Percentiles rank a stretch among this genome's conserved stretches.
These are phyloP conservation scores for Lumnitzera racemosa DNA, from an alignment of 345 rosid species.

Conservation along the genomic window DNA sequence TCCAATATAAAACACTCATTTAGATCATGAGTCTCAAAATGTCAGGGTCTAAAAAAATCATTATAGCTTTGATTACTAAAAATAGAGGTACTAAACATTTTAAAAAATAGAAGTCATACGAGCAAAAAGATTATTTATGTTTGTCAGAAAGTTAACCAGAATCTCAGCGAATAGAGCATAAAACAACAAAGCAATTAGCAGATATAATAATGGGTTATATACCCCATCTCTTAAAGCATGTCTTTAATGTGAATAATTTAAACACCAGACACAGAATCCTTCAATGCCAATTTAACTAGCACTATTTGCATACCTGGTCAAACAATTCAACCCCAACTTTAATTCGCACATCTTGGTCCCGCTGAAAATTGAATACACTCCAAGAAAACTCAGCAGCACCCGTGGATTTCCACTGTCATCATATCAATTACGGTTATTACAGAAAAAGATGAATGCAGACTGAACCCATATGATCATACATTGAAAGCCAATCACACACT, in stretches of 20 bases:
- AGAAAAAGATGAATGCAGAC: not conserved
- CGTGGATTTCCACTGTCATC: conserved; percentile 57
- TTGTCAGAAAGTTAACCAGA: no score
- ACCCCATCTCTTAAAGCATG: no score
- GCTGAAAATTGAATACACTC: conserved; percentile 62
- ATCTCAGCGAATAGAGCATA: no score
- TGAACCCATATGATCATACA: not conserved
- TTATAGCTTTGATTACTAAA: no score
- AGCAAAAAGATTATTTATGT: no score
- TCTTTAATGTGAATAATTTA: not conserved
- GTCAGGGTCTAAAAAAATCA: no score
- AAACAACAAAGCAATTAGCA: no score
- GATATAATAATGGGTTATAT: no score
- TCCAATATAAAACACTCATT: no score
- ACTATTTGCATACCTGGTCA: conserved; percentile 45
- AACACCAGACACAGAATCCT: not conserved
- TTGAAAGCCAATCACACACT: not conserved
- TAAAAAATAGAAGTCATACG: no score
- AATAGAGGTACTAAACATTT: no score
- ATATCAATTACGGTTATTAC: conserved; percentile 2
- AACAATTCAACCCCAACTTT: conserved; percentile 72
- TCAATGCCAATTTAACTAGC: not conserved
- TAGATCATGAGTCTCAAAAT: no score
- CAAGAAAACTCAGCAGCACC: conserved; percentile 84
- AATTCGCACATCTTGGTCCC: conserved; percentile 72